Percentiles rank a stretch among this genome's conserved stretches.
Conservation (phyloP, 2,329 filamentous ascomycete species). For the Cladophialophora immunda region DNA sequence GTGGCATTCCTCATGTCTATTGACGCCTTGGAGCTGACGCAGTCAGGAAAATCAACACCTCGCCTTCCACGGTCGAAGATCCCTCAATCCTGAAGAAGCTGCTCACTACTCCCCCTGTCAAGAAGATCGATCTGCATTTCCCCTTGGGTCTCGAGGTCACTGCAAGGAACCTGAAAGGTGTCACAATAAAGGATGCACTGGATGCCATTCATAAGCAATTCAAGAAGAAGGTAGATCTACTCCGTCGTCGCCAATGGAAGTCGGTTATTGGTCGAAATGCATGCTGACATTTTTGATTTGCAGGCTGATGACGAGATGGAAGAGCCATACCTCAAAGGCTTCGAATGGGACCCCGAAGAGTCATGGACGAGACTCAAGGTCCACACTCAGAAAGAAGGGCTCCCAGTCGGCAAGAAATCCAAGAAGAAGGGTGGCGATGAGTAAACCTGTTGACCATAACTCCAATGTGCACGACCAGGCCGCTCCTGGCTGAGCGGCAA, state of each 20-base stretch:
- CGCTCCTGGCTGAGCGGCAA: conserved; percentile 25
- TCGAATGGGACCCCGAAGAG: conserved; percentile 96
- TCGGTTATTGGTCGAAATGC: background rate
- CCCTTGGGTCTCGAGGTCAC: conserved; percentile 86
- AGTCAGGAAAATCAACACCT: conserved; percentile 90
- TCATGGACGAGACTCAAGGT: conserved; percentile 88
- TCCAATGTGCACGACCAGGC: conserved; percentile 13
- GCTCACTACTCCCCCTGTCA: conserved; percentile 82
- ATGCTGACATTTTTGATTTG: conserved; percentile 30
- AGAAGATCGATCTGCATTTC: conserved; percentile 94
- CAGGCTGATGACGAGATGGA: conserved; percentile 93
- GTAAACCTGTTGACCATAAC: conserved; percentile 20
- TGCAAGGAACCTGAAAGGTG: conserved; percentile 89
- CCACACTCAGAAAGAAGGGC: conserved; percentile 78
- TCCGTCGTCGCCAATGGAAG: background rate
- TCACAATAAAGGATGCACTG: conserved; percentile 95
- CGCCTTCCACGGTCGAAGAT: conserved; percentile 79
- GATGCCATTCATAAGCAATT: conserved; percentile 96
- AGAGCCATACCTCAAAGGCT: conserved; percentile 85
- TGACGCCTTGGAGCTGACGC: conserved; percentile 2
- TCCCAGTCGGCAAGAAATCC: conserved; percentile 65
- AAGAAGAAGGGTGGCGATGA: conserved; percentile 66
- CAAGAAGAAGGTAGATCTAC: conserved; percentile 84
- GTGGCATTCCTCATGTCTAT: conserved; percentile 3
- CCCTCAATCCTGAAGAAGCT: conserved; percentile 82